Evolutionary conservation across 169 alveolate genomes (phyloP), one percentile per base, ranked within the genome.

Genomic region (Miamiensis avidus): DNA sequence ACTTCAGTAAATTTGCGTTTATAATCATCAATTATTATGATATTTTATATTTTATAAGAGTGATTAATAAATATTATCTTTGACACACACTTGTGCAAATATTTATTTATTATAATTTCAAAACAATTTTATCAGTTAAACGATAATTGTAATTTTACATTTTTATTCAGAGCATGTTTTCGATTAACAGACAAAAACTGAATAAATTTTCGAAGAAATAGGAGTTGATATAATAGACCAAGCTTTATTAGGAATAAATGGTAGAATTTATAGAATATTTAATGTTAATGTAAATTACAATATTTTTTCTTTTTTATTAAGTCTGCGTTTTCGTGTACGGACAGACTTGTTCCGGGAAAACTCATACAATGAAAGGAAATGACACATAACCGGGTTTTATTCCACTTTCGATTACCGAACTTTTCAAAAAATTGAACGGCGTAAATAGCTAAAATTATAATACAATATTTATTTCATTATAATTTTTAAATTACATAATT

Each of bases 331-430:
- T 76, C 27, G 86, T 77, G 25, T 82, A 82, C 74, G 86, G 86
- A 11, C 74, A 82, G 28, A 82, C 86, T 31, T 34, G 86, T 72
- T 82, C 86, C 26, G 86, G 86, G 69, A 82, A 82, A 34, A 82
- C 92, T 32, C 84, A 82, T 31, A 89, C 94, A 0, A 90, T 90
- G 94, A 79, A 87, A 74, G 94, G 94, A 25, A 83, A 79, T 0
- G 30, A 83, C 25, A 72, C 49, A 25, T 75, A 84, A 64, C 90
- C 85, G 34, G 94, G 94, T 34, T 76, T 90, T 25, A 90, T 90
- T 29, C 89, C 91, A 16, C 65, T 90, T 29, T 81, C 90, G 15
- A 77, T 90, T 11, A 78, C 34, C 25, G 85, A 85, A 78, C 32
- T 90, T 1, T 88, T 90, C 32, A 16, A 30, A 82, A 65, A 69